Evolutionary conservation across 768 basidiomycete species (phyloP), one percentile per base, ranked within the genome.

Genomic region (Chalciporus pseudorubinellus): DNA sequence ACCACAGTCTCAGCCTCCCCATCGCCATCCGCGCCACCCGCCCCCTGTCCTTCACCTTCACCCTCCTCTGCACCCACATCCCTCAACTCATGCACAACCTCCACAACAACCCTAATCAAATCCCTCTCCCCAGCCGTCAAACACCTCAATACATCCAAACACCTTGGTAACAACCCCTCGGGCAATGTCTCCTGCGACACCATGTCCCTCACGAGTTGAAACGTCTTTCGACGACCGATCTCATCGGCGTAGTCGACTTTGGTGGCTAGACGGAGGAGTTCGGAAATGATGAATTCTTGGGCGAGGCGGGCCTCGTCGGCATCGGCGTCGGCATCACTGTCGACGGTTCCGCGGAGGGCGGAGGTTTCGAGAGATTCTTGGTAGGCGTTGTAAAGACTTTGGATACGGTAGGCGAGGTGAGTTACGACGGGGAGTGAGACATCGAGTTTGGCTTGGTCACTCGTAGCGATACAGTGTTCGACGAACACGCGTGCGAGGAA

Each of bases 231-330:
- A 52, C 92, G 72, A 4, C 95, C 95, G 52, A 88, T 89, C 68
- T 97, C 93, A 70, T 98, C 95, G 0, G 85, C 81, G 60, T 95
- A 98, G 67, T 98, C 95, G 22, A 93, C 74, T 53, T 87, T 80
- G 3, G 87, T 77, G 0, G 90, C 89, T 26, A 95, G 71, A 58
- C 77, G 80, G 20, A 97, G 77, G 67, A 98, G 77, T 67, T 98
- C 92, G 0, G 81, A 75, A n/a, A 95, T 75, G 7, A 92, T 71
- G 50, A 89, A 84, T 59, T 86, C 84, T 31, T 73, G 76, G 22
- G 80, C 76, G 4, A 73, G 57, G 14, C 68, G 71, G 34, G 34
- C 34, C 34, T 74, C 74, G 10, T 85, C 82, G 36, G 82, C 81
- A 48, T 66, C 70, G 45, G 63, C 60, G 4, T 69, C 66, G 26